These are phyloP conservation scores for Vitis amurensis DNA, from an alignment of 164 flowering plant genomes.

Conservation along the genomic window DNA sequence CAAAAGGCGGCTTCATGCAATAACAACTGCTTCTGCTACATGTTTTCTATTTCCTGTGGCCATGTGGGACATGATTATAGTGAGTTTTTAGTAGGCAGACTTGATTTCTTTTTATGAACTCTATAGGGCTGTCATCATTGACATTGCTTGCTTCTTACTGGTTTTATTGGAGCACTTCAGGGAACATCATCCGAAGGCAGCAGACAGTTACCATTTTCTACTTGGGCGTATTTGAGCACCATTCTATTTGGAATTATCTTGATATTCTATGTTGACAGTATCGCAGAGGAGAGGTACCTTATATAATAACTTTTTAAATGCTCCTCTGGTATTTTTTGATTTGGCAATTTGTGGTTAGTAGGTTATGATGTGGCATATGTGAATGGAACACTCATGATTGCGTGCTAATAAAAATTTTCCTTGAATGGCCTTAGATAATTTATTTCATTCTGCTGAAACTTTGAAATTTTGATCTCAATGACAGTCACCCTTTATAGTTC, in stretches of 20 bases:
- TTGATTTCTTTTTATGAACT: neutral
- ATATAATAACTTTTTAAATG: neutral
- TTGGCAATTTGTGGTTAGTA: neutral
- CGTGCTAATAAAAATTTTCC: neutral
- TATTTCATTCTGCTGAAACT: too few relatives aligned
- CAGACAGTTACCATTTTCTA: constrained; percentile 53
- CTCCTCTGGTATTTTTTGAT: neutral
- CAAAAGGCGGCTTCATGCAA: constrained; percentile 89
- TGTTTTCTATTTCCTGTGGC: constrained; percentile 96
- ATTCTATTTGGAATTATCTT: constrained; percentile 79
- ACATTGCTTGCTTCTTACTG: constrained; percentile 2
- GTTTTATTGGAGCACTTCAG: constrained; percentile 48
- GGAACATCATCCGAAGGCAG: constrained; percentile 57
- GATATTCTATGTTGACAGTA: constrained; percentile 82
- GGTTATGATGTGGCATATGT: neutral
- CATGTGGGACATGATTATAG: constrained; percentile 91
- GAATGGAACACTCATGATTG: neutral
- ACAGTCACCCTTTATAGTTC: too few relatives aligned
- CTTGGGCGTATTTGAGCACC: constrained; percentile 77
- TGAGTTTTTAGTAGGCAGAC: constrained; percentile 33
- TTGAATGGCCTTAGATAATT: neutral
- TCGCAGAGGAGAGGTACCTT: constrained; percentile 92
- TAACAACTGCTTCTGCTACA: constrained; percentile 85
- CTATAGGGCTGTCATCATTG: neutral
- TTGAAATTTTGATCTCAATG: too few relatives aligned